phyloP scores from a whole-genome alignment of 2,329 filamentous ascomycete genomes.

The Lithohypha guttulata region DNA sequence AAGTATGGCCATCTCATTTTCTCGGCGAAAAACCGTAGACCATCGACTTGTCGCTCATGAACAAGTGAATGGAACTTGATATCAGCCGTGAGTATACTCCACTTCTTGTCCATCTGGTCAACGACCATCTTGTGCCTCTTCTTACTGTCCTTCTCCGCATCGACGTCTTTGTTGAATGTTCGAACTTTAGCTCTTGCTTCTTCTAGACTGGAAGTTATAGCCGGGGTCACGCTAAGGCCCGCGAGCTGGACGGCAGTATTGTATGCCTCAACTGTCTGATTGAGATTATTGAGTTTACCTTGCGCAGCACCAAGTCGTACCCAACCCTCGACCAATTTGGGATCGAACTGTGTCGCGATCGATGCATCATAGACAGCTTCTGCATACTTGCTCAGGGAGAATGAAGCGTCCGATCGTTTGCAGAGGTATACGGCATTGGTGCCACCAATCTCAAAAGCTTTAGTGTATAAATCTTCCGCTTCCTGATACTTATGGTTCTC shows the following conservation, averaged over 20 bases:
- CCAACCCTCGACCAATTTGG: background rate
- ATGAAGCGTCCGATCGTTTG: constrained; percentile 8
- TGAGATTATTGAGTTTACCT: background rate
- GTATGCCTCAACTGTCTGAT: background rate
- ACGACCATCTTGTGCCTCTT: background rate
- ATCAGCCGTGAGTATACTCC: background rate
- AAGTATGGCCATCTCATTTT: constrained; percentile 18
- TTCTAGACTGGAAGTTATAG: background rate
- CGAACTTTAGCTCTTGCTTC: background rate
- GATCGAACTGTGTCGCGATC: background rate
- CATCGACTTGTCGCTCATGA: constrained; percentile 15
- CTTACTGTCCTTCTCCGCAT: background rate
- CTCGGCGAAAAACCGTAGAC: constrained; percentile 17
- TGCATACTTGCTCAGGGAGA: constrained; percentile 4
- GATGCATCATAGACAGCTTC: background rate
- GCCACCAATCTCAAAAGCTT: constrained; percentile 12
- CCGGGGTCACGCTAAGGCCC: background rate
- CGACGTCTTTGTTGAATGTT: background rate
- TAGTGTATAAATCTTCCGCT: constrained; percentile 10
- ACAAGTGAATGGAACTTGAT: constrained; percentile 11
- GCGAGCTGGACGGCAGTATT: background rate
- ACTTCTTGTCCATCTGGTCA: constrained; percentile 4
- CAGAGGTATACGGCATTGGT: constrained; percentile 6
- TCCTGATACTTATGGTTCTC: constrained; percentile 8
- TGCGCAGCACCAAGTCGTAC: background rate